Conservation (phyloP, 441 rosid genomes). For the Melastoma candidum region DNA sequence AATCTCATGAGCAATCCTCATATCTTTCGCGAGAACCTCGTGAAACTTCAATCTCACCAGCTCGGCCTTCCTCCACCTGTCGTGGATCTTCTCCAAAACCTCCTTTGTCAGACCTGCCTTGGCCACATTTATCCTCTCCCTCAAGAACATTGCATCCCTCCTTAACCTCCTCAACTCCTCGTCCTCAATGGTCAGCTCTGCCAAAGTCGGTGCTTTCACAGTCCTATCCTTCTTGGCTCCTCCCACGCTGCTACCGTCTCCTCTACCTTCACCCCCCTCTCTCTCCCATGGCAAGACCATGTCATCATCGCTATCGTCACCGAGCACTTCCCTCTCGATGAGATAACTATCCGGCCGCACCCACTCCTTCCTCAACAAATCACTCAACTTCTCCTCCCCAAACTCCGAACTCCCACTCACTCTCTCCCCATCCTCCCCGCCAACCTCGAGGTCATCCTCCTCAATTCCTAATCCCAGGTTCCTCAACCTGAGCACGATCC, state of each 20-base stretch:
- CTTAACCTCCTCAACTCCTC: slow-evolving; percentile 77
- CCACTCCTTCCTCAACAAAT: slow-evolving; percentile 81
- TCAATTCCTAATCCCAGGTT: slow-evolving; percentile 70
- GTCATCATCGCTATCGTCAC: slow-evolving; percentile 27
- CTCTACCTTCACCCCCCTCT: slow-evolving; percentile 19
- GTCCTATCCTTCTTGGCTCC: slow-evolving; percentile 32
- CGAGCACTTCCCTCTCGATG: slow-evolving; percentile 30
- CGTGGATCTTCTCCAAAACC: slow-evolving; percentile 79
- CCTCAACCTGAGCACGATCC: slow-evolving; percentile 76
- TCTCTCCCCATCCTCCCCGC: slow-evolving; percentile 9
- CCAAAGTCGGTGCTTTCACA: slow-evolving; percentile 65
- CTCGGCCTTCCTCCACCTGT: slow-evolving; percentile 91
- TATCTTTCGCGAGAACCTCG: slow-evolving; percentile 77
- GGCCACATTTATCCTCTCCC: slow-evolving; percentile 76
- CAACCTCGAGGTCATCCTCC: slow-evolving; percentile 27
- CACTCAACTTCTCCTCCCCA: slow-evolving; percentile 75
- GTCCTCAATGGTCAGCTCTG: slow-evolving; percentile 85
- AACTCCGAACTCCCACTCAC: slow-evolving; percentile 47
- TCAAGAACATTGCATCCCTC: slow-evolving; percentile 59
- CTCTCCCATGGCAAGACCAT: slow-evolving; percentile 73
- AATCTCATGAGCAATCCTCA: slow-evolving; percentile 89
- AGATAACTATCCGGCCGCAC: slow-evolving; percentile 64
- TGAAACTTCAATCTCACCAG: slow-evolving; percentile 91
- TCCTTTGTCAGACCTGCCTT: slow-evolving; percentile 89
- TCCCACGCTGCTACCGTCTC: slow-evolving; percentile 19